A percentile compares a stretch with the other conserved stretches of the same genome.
Conservation (phyloP, 306 rosid genomes). For the Abrus pulchellus region DNA sequence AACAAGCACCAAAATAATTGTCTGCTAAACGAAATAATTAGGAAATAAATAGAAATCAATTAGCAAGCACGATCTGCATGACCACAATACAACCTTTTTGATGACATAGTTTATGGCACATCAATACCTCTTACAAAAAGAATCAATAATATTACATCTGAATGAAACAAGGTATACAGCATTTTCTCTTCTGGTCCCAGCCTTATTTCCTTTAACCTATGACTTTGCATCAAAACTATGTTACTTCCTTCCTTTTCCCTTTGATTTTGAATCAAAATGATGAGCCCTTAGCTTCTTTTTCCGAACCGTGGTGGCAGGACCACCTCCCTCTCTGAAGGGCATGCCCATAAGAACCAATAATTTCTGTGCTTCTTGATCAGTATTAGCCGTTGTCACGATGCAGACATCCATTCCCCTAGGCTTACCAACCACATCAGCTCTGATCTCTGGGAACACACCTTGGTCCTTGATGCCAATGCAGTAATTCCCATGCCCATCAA, state of each 20-base stretch:
- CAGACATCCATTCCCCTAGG: conserved; percentile 98
- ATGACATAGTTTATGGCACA: conserved; percentile 34
- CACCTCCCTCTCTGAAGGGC: conserved; percentile 88
- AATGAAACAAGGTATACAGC: conserved; percentile 37
- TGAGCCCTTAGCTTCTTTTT: conserved; percentile 92
- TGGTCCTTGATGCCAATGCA: conserved; percentile 78
- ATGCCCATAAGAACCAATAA: conserved; percentile 91
- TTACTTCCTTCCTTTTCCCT: conserved; percentile 70
- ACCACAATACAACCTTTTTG: conserved; percentile 33
- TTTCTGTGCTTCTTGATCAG: conserved; percentile 82
- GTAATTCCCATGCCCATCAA: conserved; percentile 90
- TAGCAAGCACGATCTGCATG: conserved; percentile 33
- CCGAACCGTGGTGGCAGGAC: conserved; percentile 50
- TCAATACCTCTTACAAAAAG: conserved; percentile 43
- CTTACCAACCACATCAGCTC: conserved; percentile 67
- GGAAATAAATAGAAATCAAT: conserved; percentile 5
- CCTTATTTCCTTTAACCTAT: conserved; percentile 58
- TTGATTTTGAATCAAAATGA: conserved; percentile 84
- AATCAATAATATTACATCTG: conserved; percentile 43
- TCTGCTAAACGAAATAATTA: neutral
- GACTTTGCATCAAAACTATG: conserved; percentile 71
- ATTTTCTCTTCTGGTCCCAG: conserved; percentile 39
- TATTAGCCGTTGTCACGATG: conserved; percentile 76
- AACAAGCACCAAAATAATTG: no score
- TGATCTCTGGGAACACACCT: conserved; percentile 88